These are phyloP conservation scores for Nematocida major DNA, from an alignment of 371 early-diverging fungal genomes.

Conservation along the genomic window DNA sequence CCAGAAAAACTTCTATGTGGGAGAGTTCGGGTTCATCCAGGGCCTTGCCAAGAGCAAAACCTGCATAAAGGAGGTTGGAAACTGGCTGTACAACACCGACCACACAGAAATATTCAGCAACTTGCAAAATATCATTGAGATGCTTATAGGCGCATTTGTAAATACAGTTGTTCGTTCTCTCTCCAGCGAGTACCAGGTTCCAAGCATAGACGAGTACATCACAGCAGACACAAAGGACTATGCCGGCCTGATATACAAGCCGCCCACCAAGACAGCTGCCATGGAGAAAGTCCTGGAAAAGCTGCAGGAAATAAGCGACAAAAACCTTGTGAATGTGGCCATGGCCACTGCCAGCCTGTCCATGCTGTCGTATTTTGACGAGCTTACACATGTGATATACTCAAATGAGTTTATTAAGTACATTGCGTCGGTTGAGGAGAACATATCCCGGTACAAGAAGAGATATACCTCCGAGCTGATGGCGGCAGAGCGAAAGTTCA, in stretches of 20 bases:
- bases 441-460: conserved; percentile 25
- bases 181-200: not conserved
- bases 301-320: not conserved
- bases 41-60: conserved; percentile 11
- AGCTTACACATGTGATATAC: conserved; percentile 2
- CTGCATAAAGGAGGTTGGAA: conserved; percentile 33
- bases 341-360: conserved; percentile 1
- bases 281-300: not conserved
- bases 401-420: conserved; percentile 24
- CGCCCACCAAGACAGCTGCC: not conserved
- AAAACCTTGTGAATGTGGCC: not conserved
- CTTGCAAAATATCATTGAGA: not conserved
- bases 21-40: conserved; percentile 22
- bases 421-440: conserved; percentile 34
- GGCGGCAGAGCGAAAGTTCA: conserved; percentile 21
- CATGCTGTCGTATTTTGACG: conserved; percentile 13
- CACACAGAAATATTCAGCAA: conserved; percentile 24
- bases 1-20: conserved; percentile 10
- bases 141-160: not conserved
- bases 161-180: conserved; percentile 5
- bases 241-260: not conserved
- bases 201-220: conserved; percentile 16
- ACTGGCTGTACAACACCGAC: conserved; percentile 22
- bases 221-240: not conserved
- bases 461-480: not conserved